Conservation (phyloP, 352 stramenopile species). For the Chrysophaeum taylorii region DNA sequence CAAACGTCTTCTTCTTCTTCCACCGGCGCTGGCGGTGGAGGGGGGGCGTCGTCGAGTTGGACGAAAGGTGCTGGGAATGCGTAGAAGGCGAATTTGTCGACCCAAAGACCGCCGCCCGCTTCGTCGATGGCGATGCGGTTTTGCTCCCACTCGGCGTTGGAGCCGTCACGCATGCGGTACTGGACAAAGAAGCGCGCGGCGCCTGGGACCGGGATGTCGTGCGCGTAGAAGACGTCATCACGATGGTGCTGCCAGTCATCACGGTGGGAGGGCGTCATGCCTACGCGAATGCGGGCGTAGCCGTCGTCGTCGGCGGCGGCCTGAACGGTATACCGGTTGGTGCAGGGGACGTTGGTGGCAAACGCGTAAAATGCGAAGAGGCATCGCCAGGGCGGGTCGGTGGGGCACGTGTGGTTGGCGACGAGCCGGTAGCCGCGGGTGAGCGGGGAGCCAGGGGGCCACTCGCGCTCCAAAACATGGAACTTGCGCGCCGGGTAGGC, state of each 20-base stretch:
- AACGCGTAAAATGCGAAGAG: slow-evolving; percentile 20
- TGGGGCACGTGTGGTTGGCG: slow-evolving; percentile 5
- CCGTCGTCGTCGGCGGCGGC: slow-evolving; percentile 9
- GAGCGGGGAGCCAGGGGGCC: slow-evolving; percentile 12
- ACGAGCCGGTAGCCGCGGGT: not conserved
- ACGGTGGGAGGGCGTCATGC: slow-evolving; percentile 17
- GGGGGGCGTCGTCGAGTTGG: no score
- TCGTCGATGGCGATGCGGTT: slow-evolving; percentile 17
- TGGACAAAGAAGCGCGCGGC: slow-evolving; percentile 14
- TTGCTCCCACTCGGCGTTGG: slow-evolving; percentile 19
- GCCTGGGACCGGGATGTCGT: slow-evolving; percentile 19
- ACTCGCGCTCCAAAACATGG: slow-evolving; percentile 17
- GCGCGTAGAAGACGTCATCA: slow-evolving; percentile 22
- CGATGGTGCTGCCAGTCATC: not conserved
- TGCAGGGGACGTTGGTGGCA: slow-evolving; percentile 11
- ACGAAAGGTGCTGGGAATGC: slow-evolving; percentile 8
- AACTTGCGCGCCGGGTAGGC: slow-evolving; percentile 21
- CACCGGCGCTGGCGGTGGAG: no score
- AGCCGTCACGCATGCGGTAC: slow-evolving; percentile 20
- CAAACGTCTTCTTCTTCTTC: no score
- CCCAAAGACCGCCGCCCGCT: slow-evolving; percentile 14
- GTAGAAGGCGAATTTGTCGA: slow-evolving; percentile 22
- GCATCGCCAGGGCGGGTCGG: slow-evolving; percentile 2
- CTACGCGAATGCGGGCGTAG: slow-evolving; percentile 10
- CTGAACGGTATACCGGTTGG: slow-evolving; percentile 18